Percentiles rank a stretch among this genome's conserved stretches.
phyloP scores from a whole-genome alignment of 345 rosid genomes.

The Eutrema yunnanense region DNA sequence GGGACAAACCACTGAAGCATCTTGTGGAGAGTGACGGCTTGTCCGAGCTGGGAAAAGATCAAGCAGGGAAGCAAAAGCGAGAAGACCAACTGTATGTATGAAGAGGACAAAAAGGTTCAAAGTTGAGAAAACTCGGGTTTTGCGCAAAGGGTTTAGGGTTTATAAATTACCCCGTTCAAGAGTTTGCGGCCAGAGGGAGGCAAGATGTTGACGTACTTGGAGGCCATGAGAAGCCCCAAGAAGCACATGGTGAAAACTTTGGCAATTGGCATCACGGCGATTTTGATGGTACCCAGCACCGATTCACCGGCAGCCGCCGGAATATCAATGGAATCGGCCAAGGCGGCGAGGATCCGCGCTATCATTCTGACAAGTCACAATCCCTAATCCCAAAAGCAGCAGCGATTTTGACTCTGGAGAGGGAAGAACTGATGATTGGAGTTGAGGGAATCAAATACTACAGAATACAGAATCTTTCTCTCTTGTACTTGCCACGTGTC shows the following conservation, averaged over 20 bases:
- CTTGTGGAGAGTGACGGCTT: constrained; percentile 76
- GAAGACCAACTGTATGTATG: constrained; percentile 69
- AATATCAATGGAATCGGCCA: constrained; percentile 31
- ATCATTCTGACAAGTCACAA: constrained; percentile 18
- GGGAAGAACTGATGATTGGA: not conserved
- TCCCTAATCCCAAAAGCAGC: not conserved
- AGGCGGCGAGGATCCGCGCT: constrained; percentile 37
- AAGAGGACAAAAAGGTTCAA: not conserved
- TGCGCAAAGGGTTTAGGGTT: not conserved
- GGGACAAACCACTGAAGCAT: constrained; percentile 74
- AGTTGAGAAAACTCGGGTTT: not conserved
- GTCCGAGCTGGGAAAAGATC: constrained; percentile 96
- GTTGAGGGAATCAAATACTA: too few species aligned
- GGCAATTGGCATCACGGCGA: constrained; percentile 93
- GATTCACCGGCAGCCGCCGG: constrained; percentile 47
- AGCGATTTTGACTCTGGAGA: not conserved
- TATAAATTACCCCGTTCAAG: constrained; percentile 71
- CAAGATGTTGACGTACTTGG: constrained; percentile 87
- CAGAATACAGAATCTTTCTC: not conserved
- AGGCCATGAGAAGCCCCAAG: constrained; percentile 95
- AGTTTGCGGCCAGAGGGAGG: constrained; percentile 86
- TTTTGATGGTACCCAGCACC: constrained; percentile 53
- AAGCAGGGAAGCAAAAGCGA: constrained; percentile 95
- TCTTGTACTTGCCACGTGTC: constrained; percentile 4
- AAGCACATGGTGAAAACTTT: constrained; percentile 95